Percentiles rank a stretch among this genome's conserved stretches.
Evolutionary conservation across 345 rosid species (phyloP).

Genomic region (Eucalyptus erythrocorys): DNA sequence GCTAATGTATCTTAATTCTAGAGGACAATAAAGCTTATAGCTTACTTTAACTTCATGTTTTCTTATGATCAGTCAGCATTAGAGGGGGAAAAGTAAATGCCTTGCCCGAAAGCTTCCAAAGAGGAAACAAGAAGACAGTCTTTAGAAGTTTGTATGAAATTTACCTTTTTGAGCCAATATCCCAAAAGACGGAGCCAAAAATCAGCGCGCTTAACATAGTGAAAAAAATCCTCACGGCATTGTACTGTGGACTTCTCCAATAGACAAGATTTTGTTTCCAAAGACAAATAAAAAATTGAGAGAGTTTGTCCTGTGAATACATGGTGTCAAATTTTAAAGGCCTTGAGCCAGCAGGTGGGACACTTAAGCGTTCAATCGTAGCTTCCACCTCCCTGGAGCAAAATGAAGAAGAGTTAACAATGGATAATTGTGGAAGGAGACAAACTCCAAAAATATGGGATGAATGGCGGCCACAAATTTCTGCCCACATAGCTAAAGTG

Average conservation of each 20-base stretch:
- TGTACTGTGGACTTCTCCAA: constrained; percentile 93
- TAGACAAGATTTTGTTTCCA: constrained; percentile 88
- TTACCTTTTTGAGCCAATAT: constrained; percentile 56
- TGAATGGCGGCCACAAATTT: neutral
- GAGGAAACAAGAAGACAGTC: neutral
- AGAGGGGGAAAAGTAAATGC: neutral
- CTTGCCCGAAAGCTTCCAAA: neutral
- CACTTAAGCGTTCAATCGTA: constrained; percentile 36
- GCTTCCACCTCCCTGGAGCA: constrained; percentile 55
- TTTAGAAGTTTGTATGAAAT: neutral
- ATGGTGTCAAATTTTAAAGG: constrained; percentile 45
- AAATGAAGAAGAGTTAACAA: neutral
- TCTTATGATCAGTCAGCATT: neutral
- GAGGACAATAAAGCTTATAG: neutral
- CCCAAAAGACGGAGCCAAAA: constrained; percentile 77
- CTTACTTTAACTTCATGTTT: neutral
- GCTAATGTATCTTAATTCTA: neutral
- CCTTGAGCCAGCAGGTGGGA: constrained; percentile 55
- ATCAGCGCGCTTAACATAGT: constrained; percentile 48
- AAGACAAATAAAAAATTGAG: constrained; percentile 57
- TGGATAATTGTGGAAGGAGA: neutral
- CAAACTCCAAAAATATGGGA: neutral
- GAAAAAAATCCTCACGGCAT: constrained; percentile 52
- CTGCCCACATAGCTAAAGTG: neutral
- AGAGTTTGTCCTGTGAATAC: constrained; percentile 30